Percentiles rank a stretch among this genome's conserved stretches.
Conservation (phyloP, 2,329 filamentous ascomycete species). For the Aspergillus pseudoviridinutans region DNA sequence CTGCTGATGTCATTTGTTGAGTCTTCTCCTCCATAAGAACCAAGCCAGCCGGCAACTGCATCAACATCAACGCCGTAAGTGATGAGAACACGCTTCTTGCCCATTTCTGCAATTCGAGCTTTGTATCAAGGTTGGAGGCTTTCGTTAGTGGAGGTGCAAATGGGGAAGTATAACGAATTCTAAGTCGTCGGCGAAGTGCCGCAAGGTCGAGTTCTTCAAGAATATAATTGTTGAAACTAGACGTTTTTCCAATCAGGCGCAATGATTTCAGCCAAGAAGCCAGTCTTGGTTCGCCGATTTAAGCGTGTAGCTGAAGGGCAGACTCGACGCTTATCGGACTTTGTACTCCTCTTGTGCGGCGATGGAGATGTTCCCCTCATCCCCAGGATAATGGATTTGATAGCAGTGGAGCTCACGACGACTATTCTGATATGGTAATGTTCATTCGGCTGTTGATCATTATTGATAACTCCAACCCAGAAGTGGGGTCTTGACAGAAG, state of each 20-base stretch:
- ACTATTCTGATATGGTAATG: not conserved
- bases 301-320: not conserved
- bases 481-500: not conserved
- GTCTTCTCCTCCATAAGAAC: conserved; percentile 14
- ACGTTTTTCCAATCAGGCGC: not conserved
- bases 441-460: not conserved
- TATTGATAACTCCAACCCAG: not conserved
- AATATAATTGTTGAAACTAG: not conserved
- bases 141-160: too few relatives aligned
- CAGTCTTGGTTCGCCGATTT: conserved; percentile 17
- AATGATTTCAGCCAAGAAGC: conserved; percentile 9
- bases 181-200: not conserved
- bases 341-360: not conserved
- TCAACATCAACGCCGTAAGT: conserved; percentile 32
- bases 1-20: conserved; percentile 30
- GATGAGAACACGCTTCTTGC: conserved; percentile 23
- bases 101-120: not conserved
- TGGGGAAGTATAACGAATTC: not conserved
- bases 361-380: not conserved
- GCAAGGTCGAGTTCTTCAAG: not conserved
- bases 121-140: too few relatives aligned
- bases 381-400: not conserved
- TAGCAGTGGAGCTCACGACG: not conserved
- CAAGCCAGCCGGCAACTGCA: conserved; percentile 26
- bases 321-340: not conserved